Base-by-base conservation (phyloP, 495 filamentous ascomycete genomes). In the Tuber calosporum region DNA sequence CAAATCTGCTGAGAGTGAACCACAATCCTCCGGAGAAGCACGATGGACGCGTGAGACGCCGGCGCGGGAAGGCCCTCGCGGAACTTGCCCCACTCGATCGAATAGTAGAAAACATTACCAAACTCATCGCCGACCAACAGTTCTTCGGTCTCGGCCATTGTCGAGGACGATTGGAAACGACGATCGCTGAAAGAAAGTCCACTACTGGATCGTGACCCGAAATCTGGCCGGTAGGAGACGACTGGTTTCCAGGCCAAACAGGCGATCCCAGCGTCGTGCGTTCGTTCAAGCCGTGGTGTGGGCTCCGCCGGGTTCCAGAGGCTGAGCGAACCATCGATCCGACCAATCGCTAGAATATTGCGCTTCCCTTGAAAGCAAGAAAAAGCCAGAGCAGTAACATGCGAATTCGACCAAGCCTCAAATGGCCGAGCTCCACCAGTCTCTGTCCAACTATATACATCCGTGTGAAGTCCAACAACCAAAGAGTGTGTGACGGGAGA, bases 361-460 rank as follows among this genome's bases (percentile, higher is more conserved):
- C 90, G 90, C 43, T 86, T 84, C 5, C 93, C 94, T 82, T 89
- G 85, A 1, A 87, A 83, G 0, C 93, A 97, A 13, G 95, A 97
- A 81, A 98, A 98, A 0, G 92, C 89, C 9, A 98, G 79, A 34
- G 92, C 93, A 5, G 93, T 97, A 45, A 99, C 86, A 81, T 90
- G 87, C 36, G 88, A 73, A 34, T 72, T 71, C 38, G 80, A 82
- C 79, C 80, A 82, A 39, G 72, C 69, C 36, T 79, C 75, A 66
- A 82, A 82, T 1, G 79, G 80, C 19, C 71, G 82, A 68, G 89
- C 84, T 8, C 87, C 89, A 67, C 85, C 84, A 58, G 83, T 81
- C 80, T 97, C 94, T 0, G 93, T 94, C 95, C 96, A 99, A 7
- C 92, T 88, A 80, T 96, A 97, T 20, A 99, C 88, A 39, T 88